Percentiles rank a stretch among this genome's conserved stretches.
These are phyloP conservation scores for Rhodofomes roseus DNA, from an alignment of 1,284 basidiomycete species.

Conservation along the genomic window DNA sequence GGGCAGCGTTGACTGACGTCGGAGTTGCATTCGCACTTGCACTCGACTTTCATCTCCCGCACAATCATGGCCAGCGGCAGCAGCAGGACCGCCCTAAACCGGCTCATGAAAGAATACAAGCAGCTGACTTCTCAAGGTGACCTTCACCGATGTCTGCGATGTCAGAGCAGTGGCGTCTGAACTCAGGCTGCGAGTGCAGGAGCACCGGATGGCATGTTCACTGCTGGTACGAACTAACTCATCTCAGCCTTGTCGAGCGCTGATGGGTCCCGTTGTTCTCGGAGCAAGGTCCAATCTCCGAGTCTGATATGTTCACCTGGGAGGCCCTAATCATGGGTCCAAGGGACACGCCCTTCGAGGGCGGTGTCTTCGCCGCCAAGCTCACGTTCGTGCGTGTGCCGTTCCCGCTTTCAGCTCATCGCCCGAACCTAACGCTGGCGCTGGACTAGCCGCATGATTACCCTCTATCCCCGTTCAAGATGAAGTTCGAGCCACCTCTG, in stretches of 20 bases:
- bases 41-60: neutral
- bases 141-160: neutral
- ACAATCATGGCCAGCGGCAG: neutral
- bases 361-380: constrained; percentile 92
- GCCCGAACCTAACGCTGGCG: neutral
- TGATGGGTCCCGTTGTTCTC: constrained; percentile 11
- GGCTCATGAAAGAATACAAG: constrained; percentile 92
- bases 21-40: neutral
- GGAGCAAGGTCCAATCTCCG: constrained; percentile 78
- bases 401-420: constrained; percentile 18
- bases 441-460: constrained; percentile 80
- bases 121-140: constrained; percentile 70
- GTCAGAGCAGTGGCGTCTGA: neutral
- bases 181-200: constrained; percentile 43
- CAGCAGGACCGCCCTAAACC: constrained; percentile 65
- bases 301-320: constrained; percentile 98
- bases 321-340: constrained; percentile 96
- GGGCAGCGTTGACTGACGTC: neutral
- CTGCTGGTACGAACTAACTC: constrained; percentile 58
- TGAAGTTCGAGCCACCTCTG: constrained; percentile 96
- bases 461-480: constrained; percentile 94
- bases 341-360: constrained; percentile 98
- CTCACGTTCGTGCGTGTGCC: constrained; percentile 76
- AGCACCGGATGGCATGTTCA: constrained; percentile 90
- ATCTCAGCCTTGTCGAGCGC: constrained; percentile 5